Conservation (phyloP, 371 early-diverging fungal species). For the Mortierella polycephala region DNA sequence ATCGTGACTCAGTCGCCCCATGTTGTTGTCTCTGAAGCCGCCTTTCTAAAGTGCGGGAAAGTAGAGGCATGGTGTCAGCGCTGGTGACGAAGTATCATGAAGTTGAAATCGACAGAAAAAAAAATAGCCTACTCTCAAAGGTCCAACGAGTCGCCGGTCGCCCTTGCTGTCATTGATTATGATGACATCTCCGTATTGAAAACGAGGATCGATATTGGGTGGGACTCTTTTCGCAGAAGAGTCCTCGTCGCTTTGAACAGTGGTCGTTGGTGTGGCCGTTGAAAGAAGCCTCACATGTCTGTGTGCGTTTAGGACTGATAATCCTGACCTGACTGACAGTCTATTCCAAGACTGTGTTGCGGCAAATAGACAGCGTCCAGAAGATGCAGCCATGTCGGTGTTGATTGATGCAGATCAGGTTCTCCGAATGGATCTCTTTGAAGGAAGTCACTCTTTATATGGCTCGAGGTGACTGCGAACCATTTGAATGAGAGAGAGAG, state of each 20-base stretch:
- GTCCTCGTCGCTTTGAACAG: not conserved
- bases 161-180: constrained; percentile 35
- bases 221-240: not conserved
- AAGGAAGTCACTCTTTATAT: not conserved
- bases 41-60: constrained; percentile 20
- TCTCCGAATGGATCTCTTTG: not conserved
- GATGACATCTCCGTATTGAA: constrained; percentile 50
- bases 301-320: not conserved
- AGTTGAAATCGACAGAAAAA: too few relatives aligned
- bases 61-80: not conserved
- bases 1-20: constrained; percentile 62
- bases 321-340: not conserved
- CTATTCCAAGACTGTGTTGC: not conserved
- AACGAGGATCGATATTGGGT: constrained; percentile 35
- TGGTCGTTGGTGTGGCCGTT: not conserved
- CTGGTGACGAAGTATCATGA: too few relatives aligned
- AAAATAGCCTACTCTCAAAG: constrained; percentile 21
- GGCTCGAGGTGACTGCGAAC: not conserved
- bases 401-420: not conserved
- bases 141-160: constrained; percentile 40
- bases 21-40: constrained; percentile 23
- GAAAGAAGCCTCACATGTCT: too few relatives aligned
- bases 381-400: not conserved
- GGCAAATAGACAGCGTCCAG: not conserved
- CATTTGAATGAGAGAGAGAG: not conserved